Percentiles rank a stretch among this genome's conserved stretches.
Evolutionary conservation across 768 basidiomycete species (phyloP).

Genomic region (Auriscalpium vulgare): DNA sequence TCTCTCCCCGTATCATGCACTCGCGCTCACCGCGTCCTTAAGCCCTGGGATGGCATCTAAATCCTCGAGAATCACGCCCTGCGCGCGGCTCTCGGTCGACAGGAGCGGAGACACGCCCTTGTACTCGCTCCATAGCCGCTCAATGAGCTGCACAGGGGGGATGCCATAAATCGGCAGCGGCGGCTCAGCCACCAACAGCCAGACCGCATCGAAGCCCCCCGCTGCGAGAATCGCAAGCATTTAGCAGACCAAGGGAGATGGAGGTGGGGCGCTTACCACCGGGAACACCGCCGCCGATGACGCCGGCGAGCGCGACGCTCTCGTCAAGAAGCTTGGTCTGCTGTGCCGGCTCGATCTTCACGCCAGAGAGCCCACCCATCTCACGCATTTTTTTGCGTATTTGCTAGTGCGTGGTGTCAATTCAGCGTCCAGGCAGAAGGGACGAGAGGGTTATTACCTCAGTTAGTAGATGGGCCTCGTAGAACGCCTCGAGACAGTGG

Average conservation of each 20-base stretch:
- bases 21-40: too few species aligned
- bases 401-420: slow-evolving; percentile 33
- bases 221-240: slow-evolving; percentile 40
- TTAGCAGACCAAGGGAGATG: neutral
- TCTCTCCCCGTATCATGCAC: too few species aligned
- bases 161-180: slow-evolving; percentile 31
- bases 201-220: slow-evolving; percentile 95
- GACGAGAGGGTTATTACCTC: slow-evolving; percentile 35
- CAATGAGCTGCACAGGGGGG: slow-evolving; percentile 49
- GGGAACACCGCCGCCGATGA: slow-evolving; percentile 92
- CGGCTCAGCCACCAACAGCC: slow-evolving; percentile 78
- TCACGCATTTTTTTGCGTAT: slow-evolving; percentile 75
- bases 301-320: slow-evolving; percentile 71
- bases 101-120: slow-evolving; percentile 65
- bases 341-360: slow-evolving; percentile 85
- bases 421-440: neutral
- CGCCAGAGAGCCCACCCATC: slow-evolving; percentile 71
- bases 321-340: slow-evolving; percentile 80
- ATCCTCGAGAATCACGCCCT: slow-evolving; percentile 58
- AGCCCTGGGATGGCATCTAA: slow-evolving; percentile 30
- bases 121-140: slow-evolving; percentile 61
- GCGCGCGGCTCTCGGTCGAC: slow-evolving; percentile 58
- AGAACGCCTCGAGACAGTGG: slow-evolving; percentile 47
- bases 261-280: slow-evolving; percentile 55
- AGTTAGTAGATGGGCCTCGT: slow-evolving; percentile 45